Evolutionary conservation across 2,329 filamentous ascomycete genomes (phyloP), one percentile per base, ranked within the genome.

Genomic region (Achaetomium macrosporum): DNA sequence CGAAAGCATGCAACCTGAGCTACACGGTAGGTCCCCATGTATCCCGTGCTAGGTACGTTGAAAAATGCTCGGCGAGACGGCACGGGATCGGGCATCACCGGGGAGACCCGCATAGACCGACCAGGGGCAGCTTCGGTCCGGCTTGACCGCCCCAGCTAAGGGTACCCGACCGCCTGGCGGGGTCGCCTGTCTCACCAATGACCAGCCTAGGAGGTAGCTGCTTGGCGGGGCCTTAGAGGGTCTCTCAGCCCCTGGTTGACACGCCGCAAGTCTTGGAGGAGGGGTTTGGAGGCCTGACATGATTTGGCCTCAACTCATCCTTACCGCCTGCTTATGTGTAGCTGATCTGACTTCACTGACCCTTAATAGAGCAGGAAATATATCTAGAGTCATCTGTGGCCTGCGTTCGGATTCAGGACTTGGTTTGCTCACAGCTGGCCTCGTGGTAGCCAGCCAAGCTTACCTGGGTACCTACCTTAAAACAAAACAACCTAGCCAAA

Each of bases 231-330:
- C 44, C 11, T 37, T 50, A 7, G 20, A 20, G 19, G 35, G 45
- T 12, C 13, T n/a, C 35, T 33, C 33, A 45, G 42, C 36, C 35
- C 16, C 19, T 29, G 8, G 11, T 40, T 45, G 30, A 45, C 42
- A 45, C 30, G 16, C 29, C 46, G 7, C 33, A 19, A 19, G 8
- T 25, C 37, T 48, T 42, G 15, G 40, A 42, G 30, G 42, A 8
- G 25, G 40, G 13, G 5, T 25, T 52, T 51, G 36, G 37, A 51
- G 49, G 49, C 49, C 49, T 46, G 42, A 51, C 42, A 25, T 39
- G 50, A 29, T 20, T 10, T 40, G 29, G 20, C 19, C n/a, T 35
- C 42, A 19, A 19, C 20, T 19, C 25, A 25, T 25, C 4, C 25
- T 25, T 25, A 25, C 25, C 25, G 25, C 25, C 7, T 25, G 25